Evolutionary conservation across 805 yeast species (phyloP).

Genomic region (Hyphopichia homilentoma): DNA sequence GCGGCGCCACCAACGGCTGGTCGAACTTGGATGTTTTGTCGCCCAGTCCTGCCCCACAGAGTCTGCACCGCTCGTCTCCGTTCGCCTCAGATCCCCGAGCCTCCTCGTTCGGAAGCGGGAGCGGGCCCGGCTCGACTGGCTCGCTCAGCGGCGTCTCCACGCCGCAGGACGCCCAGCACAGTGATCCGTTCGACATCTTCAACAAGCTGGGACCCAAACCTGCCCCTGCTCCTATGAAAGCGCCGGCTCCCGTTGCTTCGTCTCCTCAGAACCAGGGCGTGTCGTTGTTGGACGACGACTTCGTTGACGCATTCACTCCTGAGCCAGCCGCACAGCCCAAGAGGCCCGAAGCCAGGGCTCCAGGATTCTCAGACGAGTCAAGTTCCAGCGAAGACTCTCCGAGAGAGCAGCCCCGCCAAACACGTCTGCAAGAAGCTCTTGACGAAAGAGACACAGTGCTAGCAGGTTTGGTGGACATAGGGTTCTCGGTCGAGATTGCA

Average conservation of each 20-base stretch:
- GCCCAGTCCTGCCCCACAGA: conserved; percentile 1
- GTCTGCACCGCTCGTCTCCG: no score
- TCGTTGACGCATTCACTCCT: conserved; percentile 34
- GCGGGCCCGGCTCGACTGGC: conserved; percentile 2
- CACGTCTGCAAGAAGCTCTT: no score
- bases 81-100: no score
- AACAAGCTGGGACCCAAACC: conserved; percentile 2
- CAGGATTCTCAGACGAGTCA: no score
- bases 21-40: conserved; percentile 35
- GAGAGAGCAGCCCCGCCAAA: conserved; percentile 1
- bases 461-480: conserved; percentile 77
- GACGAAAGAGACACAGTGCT: conserved; percentile 44
- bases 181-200: conserved; percentile 26
- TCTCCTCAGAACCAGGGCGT: conserved; percentile 3
- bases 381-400: background rate
- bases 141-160: conserved; percentile 1
- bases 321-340: conserved; percentile 2
- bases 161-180: background rate
- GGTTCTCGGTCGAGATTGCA: conserved; percentile 62
- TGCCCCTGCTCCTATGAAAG: conserved; percentile 2
- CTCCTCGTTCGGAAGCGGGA: conserved; percentile 9
- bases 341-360: no score
- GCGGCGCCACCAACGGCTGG: conserved; percentile 16
- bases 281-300: conserved; percentile 39
- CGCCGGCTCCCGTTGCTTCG: conserved; percentile 1